phyloP scores from a whole-genome alignment of 1,139 yeast species.

The Blastobotrys raffinosifermentans region DNA sequence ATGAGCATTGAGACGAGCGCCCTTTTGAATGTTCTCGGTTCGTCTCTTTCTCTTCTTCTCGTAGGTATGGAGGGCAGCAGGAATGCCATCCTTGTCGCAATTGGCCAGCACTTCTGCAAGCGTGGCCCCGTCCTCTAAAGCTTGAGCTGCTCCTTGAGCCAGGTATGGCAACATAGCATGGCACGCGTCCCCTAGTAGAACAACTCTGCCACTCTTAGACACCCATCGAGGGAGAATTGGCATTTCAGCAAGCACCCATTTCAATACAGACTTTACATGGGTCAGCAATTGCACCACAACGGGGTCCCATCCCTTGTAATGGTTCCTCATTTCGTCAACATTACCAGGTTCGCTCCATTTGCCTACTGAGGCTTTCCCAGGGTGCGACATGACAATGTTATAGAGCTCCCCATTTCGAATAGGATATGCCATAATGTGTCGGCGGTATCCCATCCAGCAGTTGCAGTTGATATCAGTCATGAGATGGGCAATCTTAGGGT shows the following conservation, averaged over 20 bases:
- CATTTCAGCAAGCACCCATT: slow-evolving; percentile 29
- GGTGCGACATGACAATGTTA: slow-evolving; percentile 24
- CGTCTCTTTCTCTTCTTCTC: slow-evolving; percentile 30
- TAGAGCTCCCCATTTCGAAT: slow-evolving; percentile 19
- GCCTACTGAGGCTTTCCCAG: slow-evolving; percentile 25
- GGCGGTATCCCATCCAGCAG: slow-evolving; percentile 30
- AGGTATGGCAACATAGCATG: slow-evolving; percentile 40
- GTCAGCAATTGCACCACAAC: slow-evolving; percentile 20
- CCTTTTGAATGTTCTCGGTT: slow-evolving; percentile 28
- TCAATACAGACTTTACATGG: slow-evolving; percentile 22
- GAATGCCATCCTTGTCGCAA: slow-evolving; percentile 31
- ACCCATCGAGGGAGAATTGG: slow-evolving; percentile 26
- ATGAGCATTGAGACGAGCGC: slow-evolving; percentile 22
- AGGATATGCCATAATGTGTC: slow-evolving; percentile 28
- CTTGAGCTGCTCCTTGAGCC: slow-evolving; percentile 41
- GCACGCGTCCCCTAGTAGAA: slow-evolving; percentile 35
- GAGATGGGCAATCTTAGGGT: slow-evolving; percentile 15
- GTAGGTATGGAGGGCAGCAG: slow-evolving; percentile 16
- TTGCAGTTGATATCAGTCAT: slow-evolving; percentile 22
- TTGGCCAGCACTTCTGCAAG: slow-evolving; percentile 32
- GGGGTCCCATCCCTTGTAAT: slow-evolving; percentile 29
- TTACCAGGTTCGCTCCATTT: slow-evolving; percentile 19
- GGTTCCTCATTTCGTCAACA: slow-evolving; percentile 24
- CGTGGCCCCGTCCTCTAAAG: slow-evolving; percentile 33
- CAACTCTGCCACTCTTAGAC: slow-evolving; percentile 21